These are phyloP conservation scores for Heliosperma pusillum DNA, from an alignment of 148 eudicot genomes.

Conservation along the genomic window DNA sequence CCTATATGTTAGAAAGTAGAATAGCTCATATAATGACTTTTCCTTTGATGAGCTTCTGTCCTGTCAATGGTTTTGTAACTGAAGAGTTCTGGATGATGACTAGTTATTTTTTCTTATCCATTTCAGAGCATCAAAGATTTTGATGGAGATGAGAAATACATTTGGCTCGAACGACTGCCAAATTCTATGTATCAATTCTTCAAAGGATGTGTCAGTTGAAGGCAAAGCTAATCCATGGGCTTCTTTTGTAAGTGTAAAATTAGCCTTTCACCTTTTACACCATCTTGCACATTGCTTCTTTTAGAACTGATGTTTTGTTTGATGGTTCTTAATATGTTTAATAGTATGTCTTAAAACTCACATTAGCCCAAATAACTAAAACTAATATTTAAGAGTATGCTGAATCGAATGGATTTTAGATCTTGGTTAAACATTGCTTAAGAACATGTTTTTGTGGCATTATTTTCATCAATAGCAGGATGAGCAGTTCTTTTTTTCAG, in stretches of 20 bases:
- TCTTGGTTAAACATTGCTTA: neutral
- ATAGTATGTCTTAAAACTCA: neutral
- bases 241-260: constrained; percentile 50
- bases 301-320: neutral
- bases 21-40: neutral
- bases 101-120: constrained; percentile 11
- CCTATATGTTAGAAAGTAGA: neutral
- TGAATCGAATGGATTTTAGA: neutral
- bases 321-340: neutral
- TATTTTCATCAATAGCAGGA: neutral
- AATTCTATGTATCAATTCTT: constrained; percentile 74
- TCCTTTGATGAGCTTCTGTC: neutral
- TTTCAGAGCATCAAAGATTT: constrained; percentile 64
- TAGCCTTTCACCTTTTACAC: neutral
- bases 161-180: constrained; percentile 83
- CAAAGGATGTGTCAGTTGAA: constrained; percentile 44
- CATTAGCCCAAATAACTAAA: neutral
- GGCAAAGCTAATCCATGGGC: constrained; percentile 68
- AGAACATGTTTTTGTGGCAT: neutral
- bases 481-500: neutral
- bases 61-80: neutral
- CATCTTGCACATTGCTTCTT: constrained; percentile 1
- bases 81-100: neutral
- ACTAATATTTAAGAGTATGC: neutral
- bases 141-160: constrained; percentile 72